Percentiles rank a stretch among this genome's conserved stretches.
Evolutionary conservation across 768 basidiomycete species (phyloP).

Genomic region (Suillus ampliporus): DNA sequence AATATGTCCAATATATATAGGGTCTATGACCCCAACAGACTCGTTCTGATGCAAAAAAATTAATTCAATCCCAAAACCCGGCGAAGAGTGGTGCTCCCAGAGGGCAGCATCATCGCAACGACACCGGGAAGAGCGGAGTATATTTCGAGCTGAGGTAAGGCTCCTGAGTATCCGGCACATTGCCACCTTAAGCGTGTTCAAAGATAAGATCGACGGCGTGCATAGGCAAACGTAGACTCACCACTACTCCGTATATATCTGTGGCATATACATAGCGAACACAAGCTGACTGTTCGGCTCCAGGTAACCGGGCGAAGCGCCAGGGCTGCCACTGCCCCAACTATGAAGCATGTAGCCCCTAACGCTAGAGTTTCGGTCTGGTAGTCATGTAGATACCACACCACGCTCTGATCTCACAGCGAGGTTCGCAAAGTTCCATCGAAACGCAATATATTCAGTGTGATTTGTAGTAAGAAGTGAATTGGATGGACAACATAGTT

Average conservation of each 20-base stretch:
- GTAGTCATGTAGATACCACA: constrained; percentile 68
- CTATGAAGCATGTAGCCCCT: constrained; percentile 66
- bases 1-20: no score
- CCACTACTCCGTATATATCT: constrained; percentile 56
- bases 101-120: constrained; percentile 38
- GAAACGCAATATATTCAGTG: constrained; percentile 64
- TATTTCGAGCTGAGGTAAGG: constrained; percentile 35
- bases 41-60: no score
- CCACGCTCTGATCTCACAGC: constrained; percentile 50
- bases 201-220: background rate
- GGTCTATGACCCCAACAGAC: no score
- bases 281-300: constrained; percentile 55
- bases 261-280: constrained; percentile 70
- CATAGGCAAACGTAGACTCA: constrained; percentile 16
- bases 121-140: constrained; percentile 40
- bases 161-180: constrained; percentile 36
- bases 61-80: constrained; percentile 35
- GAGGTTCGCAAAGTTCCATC: constrained; percentile 74
- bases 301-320: constrained; percentile 56
- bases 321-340: constrained; percentile 59
- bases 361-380: constrained; percentile 51
- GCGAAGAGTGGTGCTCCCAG: constrained; percentile 40
- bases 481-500: constrained; percentile 63
- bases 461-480: constrained; percentile 69
- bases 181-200: constrained; percentile 32